A percentile compares a stretch with the other conserved stretches of the same genome.
These are phyloP conservation scores for Venturia oleaginea DNA, from an alignment of 2,329 filamentous ascomycete genomes.

Conservation along the genomic window DNA sequence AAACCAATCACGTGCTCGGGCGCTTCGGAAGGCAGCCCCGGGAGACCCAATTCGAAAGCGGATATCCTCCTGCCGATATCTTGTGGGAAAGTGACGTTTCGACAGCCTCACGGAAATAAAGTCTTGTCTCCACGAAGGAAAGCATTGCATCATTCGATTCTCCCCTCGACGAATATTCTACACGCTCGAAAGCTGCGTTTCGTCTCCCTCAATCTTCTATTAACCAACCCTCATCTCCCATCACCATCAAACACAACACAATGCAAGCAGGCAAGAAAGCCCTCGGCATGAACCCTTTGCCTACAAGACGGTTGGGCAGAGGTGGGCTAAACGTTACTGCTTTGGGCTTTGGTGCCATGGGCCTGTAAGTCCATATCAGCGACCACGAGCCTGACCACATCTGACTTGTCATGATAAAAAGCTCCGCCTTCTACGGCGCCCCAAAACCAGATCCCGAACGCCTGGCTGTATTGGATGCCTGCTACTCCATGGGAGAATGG, in stretches of 20 bases:
- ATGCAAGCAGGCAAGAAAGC: constrained; percentile 1
- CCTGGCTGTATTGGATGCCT: constrained; percentile 42
- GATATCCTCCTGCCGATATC: neutral
- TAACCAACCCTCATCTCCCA: neutral
- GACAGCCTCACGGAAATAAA: neutral
- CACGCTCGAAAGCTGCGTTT: neutral
- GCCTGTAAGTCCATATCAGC: constrained; percentile 22
- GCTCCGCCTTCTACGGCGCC: constrained; percentile 35
- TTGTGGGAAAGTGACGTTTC: neutral
- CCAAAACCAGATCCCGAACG: constrained; percentile 41
- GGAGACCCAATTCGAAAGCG: neutral
- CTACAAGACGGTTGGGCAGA: constrained; percentile 41
- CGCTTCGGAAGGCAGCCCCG: neutral
- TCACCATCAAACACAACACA: neutral
- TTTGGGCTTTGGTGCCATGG: constrained; percentile 48
- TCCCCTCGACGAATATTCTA: neutral
- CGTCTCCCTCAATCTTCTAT: neutral
- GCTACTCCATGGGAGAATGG: constrained; percentile 40
- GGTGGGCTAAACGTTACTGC: constrained; percentile 43
- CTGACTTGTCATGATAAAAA: neutral
- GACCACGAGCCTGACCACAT: neutral
- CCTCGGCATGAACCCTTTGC: constrained; percentile 14
- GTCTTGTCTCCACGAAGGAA: neutral
- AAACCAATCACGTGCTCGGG: neutral
- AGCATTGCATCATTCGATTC: neutral